Percentiles rank a stretch among this genome's conserved stretches.
These are phyloP conservation scores for Trichoderma koningiopsis DNA, from an alignment of 2,329 filamentous ascomycete species.

Conservation along the genomic window DNA sequence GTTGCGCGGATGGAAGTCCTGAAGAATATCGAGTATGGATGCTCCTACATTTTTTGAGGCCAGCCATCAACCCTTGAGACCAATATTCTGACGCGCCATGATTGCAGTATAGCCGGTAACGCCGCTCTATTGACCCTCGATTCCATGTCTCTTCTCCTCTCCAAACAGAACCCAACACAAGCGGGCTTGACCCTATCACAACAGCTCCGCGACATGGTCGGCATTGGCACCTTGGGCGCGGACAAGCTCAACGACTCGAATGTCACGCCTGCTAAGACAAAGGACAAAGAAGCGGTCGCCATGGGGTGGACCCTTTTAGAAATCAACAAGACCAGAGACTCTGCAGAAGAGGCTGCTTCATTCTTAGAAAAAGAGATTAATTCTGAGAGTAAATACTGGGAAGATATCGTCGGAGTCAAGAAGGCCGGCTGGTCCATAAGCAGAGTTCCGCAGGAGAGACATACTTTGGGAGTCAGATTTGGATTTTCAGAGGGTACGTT, in stretches of 20 bases:
- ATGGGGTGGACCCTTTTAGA: constrained; percentile 78
- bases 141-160: constrained; percentile 79
- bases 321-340: constrained; percentile 73
- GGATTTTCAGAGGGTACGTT: constrained; percentile 75
- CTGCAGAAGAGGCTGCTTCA: constrained; percentile 69
- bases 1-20: constrained; percentile 61
- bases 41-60: background rate
- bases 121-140: constrained; percentile 73
- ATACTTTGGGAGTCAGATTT: constrained; percentile 81
- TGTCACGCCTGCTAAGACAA: constrained; percentile 54
- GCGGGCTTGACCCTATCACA: constrained; percentile 71
- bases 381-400: constrained; percentile 86
- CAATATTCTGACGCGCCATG: background rate
- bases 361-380: constrained; percentile 76
- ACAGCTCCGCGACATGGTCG: constrained; percentile 68
- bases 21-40: constrained; percentile 56
- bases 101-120: constrained; percentile 46
- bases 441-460: constrained; percentile 70
- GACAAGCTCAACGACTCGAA: constrained; percentile 66
- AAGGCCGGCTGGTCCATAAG: constrained; percentile 86
- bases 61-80: constrained; percentile 12
- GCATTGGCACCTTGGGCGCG: constrained; percentile 72
- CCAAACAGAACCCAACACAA: constrained; percentile 75
- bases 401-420: constrained; percentile 77
- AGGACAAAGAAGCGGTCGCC: constrained; percentile 59